A percentile compares a stretch with the other conserved stretches of the same genome.
Conservation (phyloP, 176 grass and related monocot genomes). For the Phragmites australis region DNA sequence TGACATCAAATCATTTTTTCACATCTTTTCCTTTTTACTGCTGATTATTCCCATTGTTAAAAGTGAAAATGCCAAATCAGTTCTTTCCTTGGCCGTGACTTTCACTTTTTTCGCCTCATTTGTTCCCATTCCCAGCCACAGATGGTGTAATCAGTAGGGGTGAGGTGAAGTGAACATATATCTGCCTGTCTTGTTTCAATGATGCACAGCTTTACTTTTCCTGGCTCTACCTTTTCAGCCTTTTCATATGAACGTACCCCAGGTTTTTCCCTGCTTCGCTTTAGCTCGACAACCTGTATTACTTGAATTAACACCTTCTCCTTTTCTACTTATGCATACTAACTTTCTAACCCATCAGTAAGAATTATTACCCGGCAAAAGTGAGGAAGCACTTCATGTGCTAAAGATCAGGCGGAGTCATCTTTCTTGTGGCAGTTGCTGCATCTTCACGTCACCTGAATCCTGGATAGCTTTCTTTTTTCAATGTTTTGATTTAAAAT, state of each 20-base stretch:
- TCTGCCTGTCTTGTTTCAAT: constrained; percentile 37
- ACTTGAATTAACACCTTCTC: constrained; percentile 24
- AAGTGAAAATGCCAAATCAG: constrained; percentile 42
- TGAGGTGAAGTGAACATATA: not conserved
- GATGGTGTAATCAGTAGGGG: constrained; percentile 6
- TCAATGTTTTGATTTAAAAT: constrained; percentile 11
- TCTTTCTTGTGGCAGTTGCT: constrained; percentile 25
- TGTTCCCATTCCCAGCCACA: constrained; percentile 28
- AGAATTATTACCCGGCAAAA: constrained; percentile 47
- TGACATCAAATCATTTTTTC: constrained; percentile 23
- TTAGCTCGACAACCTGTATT: constrained; percentile 39
- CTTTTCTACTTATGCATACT: constrained; percentile 48
- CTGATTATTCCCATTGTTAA: constrained; percentile 52
- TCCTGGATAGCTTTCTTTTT: not conserved
- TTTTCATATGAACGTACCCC: constrained; percentile 49
- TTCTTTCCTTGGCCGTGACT: constrained; percentile 40
- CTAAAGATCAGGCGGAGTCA: constrained; percentile 17
- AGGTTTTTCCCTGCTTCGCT: constrained; percentile 39
- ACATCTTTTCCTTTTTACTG: constrained; percentile 34
- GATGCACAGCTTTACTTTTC: constrained; percentile 51
- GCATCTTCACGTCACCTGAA: constrained; percentile 29
- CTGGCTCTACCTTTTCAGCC: constrained; percentile 44
- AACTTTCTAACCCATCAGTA: constrained; percentile 55
- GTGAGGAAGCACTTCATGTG: constrained; percentile 44
- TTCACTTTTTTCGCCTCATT: constrained; percentile 24